A percentile compares a stretch with the other conserved stretches of the same genome.
These are phyloP conservation scores for Diphasiastrum complanatum DNA, from an alignment of 83 land plant species.

Conservation along the genomic window DNA sequence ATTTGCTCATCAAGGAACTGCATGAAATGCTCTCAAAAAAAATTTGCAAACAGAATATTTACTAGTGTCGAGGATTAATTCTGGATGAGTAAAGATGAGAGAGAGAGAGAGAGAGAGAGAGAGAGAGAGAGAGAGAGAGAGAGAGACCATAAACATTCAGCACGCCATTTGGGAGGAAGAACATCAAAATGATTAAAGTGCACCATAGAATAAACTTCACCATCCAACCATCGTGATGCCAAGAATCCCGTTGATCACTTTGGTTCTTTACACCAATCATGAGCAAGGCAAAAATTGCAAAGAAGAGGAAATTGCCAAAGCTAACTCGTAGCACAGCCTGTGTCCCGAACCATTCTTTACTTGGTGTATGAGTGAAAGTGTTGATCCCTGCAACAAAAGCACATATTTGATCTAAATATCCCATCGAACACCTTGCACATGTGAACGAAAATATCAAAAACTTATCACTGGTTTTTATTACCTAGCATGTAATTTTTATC, in stretches of 20 bases:
- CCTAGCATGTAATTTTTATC: too few relatives aligned
- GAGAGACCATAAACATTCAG: constrained; percentile 76
- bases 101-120: too few relatives aligned
- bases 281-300: constrained; percentile 45
- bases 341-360: constrained; percentile 87
- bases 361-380: constrained; percentile 74
- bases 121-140: too few relatives aligned
- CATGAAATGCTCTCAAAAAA: too few relatives aligned
- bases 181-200: constrained; percentile 54
- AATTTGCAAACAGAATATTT: too few relatives aligned
- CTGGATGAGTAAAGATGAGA: too few relatives aligned
- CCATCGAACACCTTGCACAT: too few relatives aligned
- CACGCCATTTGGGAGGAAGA: constrained; percentile 76
- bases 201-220: constrained; percentile 62
- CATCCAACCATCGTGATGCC: constrained; percentile 96
- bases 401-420: too few relatives aligned
- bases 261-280: constrained; percentile 81
- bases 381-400: constrained; percentile 71
- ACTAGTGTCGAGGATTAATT: too few relatives aligned
- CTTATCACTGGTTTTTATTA: too few relatives aligned
- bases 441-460: too few relatives aligned
- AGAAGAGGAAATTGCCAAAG: constrained; percentile 76
- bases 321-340: constrained; percentile 82
- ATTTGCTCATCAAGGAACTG: too few relatives aligned
- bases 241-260: constrained; percentile 60